Evolutionary conservation across 768 basidiomycete genomes (phyloP), one percentile per base, ranked within the genome.

Genomic region (Lentinus tigrinus): DNA sequence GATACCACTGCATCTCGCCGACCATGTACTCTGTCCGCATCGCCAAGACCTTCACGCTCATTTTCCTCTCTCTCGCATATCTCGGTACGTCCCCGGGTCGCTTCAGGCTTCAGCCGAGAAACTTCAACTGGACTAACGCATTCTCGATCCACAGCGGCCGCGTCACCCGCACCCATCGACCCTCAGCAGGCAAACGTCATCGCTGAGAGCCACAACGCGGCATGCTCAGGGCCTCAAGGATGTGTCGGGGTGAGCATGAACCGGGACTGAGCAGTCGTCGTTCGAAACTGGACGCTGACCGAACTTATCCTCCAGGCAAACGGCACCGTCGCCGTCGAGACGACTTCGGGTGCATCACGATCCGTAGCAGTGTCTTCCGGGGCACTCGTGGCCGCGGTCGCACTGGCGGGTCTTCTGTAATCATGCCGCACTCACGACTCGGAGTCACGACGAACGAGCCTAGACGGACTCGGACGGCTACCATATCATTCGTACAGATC

Each of bases 101-200:
- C 3, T 3, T 14, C 17, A 9, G 21, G 3, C n/a, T 10, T 19
- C 7, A 14, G 6, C 9, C 21, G 11, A n/a, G n/a, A 11, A n/a
- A 6, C 23, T 17, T 46, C n/a, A 38, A 16, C 16, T 2, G 9
- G 10, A 14, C 13, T 11, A 28, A 27, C 39, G 16, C 31, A 13
- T 16, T 8, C 8, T 19, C 11, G 27, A 42, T n/a, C 5, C 7
- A 13, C 31, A 54, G 53, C 38, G 31, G 24, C 58, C n/a, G 58
- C 58, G 40, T 51, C 58, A 17, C 58, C 58, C 24, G 44, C 59
- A 7, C 59, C 59, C 16, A 60, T 60, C n/a, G 59, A 60, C 37
- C 17, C 59, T 5, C 36, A 38, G 13, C 59, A 50, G 27, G 59
- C 54, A 11, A 60, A 60, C 31, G 54, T 60, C 36, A 52, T 60